These are phyloP conservation scores for Coemansia sp. DNA, from an alignment of 192 early-diverging fungal genomes.

Conservation along the genomic window DNA sequence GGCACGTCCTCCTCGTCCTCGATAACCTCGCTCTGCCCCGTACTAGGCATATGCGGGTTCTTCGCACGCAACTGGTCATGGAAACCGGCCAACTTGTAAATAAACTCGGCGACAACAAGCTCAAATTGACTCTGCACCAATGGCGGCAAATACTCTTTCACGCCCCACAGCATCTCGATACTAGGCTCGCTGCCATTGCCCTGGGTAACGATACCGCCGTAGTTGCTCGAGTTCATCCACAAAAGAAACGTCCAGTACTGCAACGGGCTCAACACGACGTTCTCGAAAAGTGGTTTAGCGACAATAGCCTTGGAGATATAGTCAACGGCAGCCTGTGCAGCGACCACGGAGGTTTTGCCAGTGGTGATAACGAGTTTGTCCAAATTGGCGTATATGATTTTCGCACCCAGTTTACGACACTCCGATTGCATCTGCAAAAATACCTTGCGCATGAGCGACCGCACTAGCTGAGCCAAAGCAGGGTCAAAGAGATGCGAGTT, in stretches of 20 bases:
- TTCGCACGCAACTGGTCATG: slow-evolving; percentile 44
- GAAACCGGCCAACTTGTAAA: slow-evolving; percentile 62
- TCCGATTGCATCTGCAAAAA: slow-evolving; percentile 85
- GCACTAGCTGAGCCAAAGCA: slow-evolving; percentile 74
- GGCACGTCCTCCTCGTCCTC: slow-evolving; percentile 13
- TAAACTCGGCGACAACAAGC: slow-evolving; percentile 71
- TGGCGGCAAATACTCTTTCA: slow-evolving; percentile 84
- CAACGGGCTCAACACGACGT: slow-evolving; percentile 68
- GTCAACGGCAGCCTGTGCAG: slow-evolving; percentile 72
- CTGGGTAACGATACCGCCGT: slow-evolving; percentile 59
- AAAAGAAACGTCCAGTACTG: slow-evolving; percentile 80
- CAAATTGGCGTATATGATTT: slow-evolving; percentile 77
- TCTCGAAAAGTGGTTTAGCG: slow-evolving; percentile 75
- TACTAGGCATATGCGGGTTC: slow-evolving; percentile 28
- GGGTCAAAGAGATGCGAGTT: slow-evolving; percentile 84
- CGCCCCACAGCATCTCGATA: slow-evolving; percentile 87
- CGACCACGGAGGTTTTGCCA: slow-evolving; percentile 70
- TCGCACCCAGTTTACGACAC: slow-evolving; percentile 75
- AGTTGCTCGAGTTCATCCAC: slow-evolving; percentile 95
- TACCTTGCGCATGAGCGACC: slow-evolving; percentile 88
- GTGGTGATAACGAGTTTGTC: slow-evolving; percentile 84
- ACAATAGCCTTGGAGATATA: slow-evolving; percentile 74
- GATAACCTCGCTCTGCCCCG: slow-evolving; percentile 34
- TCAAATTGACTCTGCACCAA: slow-evolving; percentile 73
- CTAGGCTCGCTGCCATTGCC: slow-evolving; percentile 28